Base-by-base conservation (phyloP, 768 basidiomycete genomes). In the Cyathus striatus region DNA sequence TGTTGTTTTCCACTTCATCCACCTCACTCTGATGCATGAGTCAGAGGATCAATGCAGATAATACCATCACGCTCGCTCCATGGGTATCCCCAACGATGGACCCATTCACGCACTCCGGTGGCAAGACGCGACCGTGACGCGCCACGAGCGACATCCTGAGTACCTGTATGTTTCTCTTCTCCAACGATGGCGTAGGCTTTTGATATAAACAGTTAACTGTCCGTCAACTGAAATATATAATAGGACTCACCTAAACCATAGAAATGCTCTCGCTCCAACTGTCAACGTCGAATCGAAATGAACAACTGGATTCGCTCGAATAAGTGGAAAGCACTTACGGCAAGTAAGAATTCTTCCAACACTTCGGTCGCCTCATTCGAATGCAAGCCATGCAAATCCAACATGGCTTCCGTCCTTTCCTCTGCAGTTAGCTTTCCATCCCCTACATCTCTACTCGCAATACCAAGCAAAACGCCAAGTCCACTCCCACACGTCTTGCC, bases 321-420 rank as follows among this genome's bases (percentile, higher is more conserved):
- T 38, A 38, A 42, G 39, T 18, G 42, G 17, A 24, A 53, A 36
- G 6, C 13, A 79, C 90, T 65, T 60, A 94, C 90, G 47, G 87
- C 80, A 41, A 90, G 73, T 52, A 96, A 69, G 59, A 94, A 96
- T 54, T 87, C 81, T 54, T 94, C 92, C 44, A 95, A 57, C 23
- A 96, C 86, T 49, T 96, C 90, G 2, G 86, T 83, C 10, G 90
- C 96, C 58, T 98, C 96, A 49, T 85, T 88, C 5, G 92, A 79
- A 65, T 99, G 96, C 51, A 98, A 64, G 18, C 91, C 94, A 66
- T 98, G 95, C 55, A 96, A 60, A 68, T 97, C 95, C 27, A 98
- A 64, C 65, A 91, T 70, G 34, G 68, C 73, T 64, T 99, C 96
- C 43, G 82, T 89, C 55, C 96, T 77, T 68, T 99, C 96, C 45